Evolutionary conservation across 495 filamentous ascomycete species (phyloP), one percentile per base, ranked within the genome.

Genomic region (Penicillium bovifimosum): DNA sequence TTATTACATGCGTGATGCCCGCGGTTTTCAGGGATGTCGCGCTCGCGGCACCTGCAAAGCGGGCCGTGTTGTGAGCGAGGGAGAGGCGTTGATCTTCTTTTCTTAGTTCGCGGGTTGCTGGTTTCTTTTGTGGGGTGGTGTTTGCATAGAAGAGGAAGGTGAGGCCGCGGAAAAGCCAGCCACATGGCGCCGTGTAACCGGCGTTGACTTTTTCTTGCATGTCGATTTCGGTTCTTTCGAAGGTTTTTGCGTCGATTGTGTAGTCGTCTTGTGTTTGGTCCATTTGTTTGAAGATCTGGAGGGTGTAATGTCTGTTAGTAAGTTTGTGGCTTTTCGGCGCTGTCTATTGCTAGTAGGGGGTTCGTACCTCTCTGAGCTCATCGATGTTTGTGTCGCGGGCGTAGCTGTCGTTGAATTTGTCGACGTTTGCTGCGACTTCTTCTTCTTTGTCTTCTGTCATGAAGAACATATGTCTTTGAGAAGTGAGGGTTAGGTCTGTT

Each of bases 381-480:
- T 85, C 80, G 0, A 74, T 62, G 1, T 69, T 78, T 9, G 86
- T 73, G 56, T 95, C 83, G 26, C 90, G 77, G 1, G 85, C 78
- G 65, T 90, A 97, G 61, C 90, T 91, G 66, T 98, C 93, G 2
- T 81, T 84, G 58, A 79, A 96, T 53, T 76, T 72, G 66, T 98
- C 93, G 7, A 86, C 72, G 53, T 83, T 87, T 18, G 55, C 59
- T 24, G 70, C 69, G 14, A 77, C 65, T 5, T 67, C 69, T 26
- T 73, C 65, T 35, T 74, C 64, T 38, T 74, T 73, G 9, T 72
- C 71, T 13, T 71, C 58, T 9, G 64, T 71, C 0, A 73, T 76
- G 56, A 76, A 79, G 53, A 83, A 83, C 65, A 86, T 76, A 53
- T 86, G 81, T 33, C 77, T 76, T 28, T 28, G 13, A 16, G 29